Conservation (phyloP, 2,329 filamentous ascomycete species). For the Ilyonectria destructans region DNA sequence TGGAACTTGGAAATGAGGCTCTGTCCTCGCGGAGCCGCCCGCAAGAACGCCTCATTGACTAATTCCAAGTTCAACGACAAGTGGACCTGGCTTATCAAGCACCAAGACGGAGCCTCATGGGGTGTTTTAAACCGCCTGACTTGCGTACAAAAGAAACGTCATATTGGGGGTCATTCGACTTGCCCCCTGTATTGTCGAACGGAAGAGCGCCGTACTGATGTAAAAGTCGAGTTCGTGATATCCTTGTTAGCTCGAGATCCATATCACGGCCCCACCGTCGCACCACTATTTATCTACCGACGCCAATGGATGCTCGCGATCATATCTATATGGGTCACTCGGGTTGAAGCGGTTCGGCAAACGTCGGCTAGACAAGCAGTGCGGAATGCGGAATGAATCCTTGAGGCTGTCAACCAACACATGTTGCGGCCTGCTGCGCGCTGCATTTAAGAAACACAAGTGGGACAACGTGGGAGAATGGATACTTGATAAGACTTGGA, state of each 20-base stretch:
- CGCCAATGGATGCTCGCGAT: not conserved
- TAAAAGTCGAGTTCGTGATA: slow-evolving; percentile 1
- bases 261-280: not conserved
- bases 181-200: not conserved
- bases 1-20: not conserved
- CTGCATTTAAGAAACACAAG: not conserved
- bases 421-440: not conserved
- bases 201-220: not conserved
- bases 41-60: not conserved
- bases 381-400: slow-evolving; percentile 9
- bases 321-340: slow-evolving; percentile 4
- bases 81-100: slow-evolving; percentile 3
- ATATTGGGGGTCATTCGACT: not conserved
- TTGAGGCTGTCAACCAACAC: not conserved
- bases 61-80: not conserved
- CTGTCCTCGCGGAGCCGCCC: not conserved
- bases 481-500: slow-evolving; percentile 7
- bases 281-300: not conserved
- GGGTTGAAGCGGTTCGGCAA: slow-evolving; percentile 9
- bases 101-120: not conserved
- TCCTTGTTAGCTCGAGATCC: not conserved
- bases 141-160: not conserved
- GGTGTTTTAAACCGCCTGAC: not conserved
- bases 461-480: slow-evolving; percentile 3
- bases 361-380: not conserved